Base-by-base conservation (phyloP, 1,284 basidiomycete species). In the Microbotryum violaceum region DNA sequence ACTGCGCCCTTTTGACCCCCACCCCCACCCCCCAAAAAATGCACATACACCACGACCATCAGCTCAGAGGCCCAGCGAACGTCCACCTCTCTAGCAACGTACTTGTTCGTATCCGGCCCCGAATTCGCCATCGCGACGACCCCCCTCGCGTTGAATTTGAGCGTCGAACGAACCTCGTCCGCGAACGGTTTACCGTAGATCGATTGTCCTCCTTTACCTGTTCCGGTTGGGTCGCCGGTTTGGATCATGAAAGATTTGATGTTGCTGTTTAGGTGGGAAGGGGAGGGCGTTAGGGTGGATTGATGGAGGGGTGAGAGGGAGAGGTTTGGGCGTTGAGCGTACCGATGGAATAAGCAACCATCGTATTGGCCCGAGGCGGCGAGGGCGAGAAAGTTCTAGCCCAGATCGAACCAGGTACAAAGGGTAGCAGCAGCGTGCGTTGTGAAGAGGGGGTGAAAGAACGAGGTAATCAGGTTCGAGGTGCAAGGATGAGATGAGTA, bases 91-190 rank as follows among this genome's bases (percentile, higher is more conserved):
- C 20, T 4, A 20, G 0, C 27, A 25, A 47, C 54, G 76, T 75
- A 90, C 77, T 94, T 96, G 79, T 96, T 97, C 23, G 88, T 86
- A 75, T 94, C 88, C 25, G 87, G 87, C 0, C 93, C 93, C 5
- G 88, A 86, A 75, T 97, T 97, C 56, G 92, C 93, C 91, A 97
- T 96, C 27, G 92, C 92, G n/a, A 96, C 85, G 66, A 96, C 82
- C 21, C 92, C 92, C 66, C 93, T 84, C 58, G 84, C 80, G 76
- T 96, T 96, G 79, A 97, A 97, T 91, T 94, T 92, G 66, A 97
- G 79, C 4, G 92, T 97, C 46, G 89, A 87, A 49, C 91, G 80
- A 57, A 94, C 82, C 79, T 97, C 92, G 73, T 97, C 92, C 16
- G 84, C 74, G 71, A 94, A 97, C 0, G 91, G 85, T 63, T 82